Evolutionary conservation across 1,284 basidiomycete species (phyloP).

Genomic region (Phenoliferia sp.): DNA sequence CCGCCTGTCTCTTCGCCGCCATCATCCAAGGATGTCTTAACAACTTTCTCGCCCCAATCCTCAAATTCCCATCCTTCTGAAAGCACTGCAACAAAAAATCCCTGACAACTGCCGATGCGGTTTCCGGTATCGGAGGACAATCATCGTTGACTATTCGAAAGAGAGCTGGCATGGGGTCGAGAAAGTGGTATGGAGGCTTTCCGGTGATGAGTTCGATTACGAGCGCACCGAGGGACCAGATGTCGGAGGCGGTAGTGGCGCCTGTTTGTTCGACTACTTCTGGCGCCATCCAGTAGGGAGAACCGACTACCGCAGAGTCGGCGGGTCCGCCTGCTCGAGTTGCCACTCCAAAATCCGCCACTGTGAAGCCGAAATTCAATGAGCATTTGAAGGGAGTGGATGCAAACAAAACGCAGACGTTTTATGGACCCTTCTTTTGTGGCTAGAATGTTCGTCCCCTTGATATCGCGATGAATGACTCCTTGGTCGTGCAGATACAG

Average conservation of each 20-base stretch:
- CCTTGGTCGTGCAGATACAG: conserved; percentile 95
- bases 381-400: conserved; percentile 32
- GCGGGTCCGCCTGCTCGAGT: conserved; percentile 54
- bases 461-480: conserved; percentile 98
- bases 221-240: conserved; percentile 93
- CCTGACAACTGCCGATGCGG: conserved; percentile 77
- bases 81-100: conserved; percentile 97
- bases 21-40: conserved; percentile 94
- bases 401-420: conserved; percentile 46
- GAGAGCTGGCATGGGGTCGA: conserved; percentile 96
- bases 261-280: conserved; percentile 97
- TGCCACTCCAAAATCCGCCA: conserved; percentile 39
- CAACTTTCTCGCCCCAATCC: conserved; percentile 88
- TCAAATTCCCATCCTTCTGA: conserved; percentile 92
- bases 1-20: conserved; percentile 61
- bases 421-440: conserved; percentile 97
- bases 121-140: conserved; percentile 89
- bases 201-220: conserved; percentile 95
- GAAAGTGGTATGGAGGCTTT: conserved; percentile 88
- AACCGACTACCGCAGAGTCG: conserved; percentile 88
- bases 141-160: conserved; percentile 98
- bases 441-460: conserved; percentile 95
- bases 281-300: conserved; percentile 99
- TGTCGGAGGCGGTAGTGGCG: conserved; percentile 92
- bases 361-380: conserved; percentile 18